Evolutionary conservation across 306 rosid genomes (phyloP), one percentile per base, ranked within the genome.

Genomic region (Vicia faba): DNA sequence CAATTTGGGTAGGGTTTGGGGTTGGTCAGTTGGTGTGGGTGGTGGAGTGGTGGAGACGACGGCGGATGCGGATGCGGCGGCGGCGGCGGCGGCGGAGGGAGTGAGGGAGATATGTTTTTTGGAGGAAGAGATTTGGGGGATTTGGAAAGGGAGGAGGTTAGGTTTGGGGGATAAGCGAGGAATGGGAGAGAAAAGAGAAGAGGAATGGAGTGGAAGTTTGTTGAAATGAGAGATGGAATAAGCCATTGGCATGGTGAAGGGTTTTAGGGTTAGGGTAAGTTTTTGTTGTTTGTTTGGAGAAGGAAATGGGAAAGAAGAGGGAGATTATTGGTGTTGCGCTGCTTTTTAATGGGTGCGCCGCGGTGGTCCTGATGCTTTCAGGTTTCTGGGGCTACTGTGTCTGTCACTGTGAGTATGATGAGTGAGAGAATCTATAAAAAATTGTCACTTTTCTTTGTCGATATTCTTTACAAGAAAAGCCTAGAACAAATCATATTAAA

Each of bases 191-290:
- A 48, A 11, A 23, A 33, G 3, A 11, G 74, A 11, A 46, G 55
- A 39, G 40, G 72, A 49, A 7, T 46, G 75, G 35, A 75, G 70
- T 0, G 75, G 69, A 5, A 75, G 74, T 4, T 61, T 75, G 50
- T 56, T 18, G 28, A 69, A 7, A 13, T 75, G 74, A 1, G 75
- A 28, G 1, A 75, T 53, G 71, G 71, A 63, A 16, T 69, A 25
- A 0, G 71, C 66, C 61, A 76, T 62, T 69, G 66, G 23, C 80
- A 75, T 69, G 44, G 70, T 49, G 12, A 20, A 46, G 6, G 38
- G 53, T 38, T 36, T 41, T 68, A 68, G 54, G 73, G 73, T 68
- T 68, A 2, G 7, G 59, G 29, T 28, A 11, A 4, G 57, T 56
- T 56, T 49, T 61, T 61, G 19, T 39, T 28, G 11, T 18, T 66